phyloP scores from a whole-genome alignment of 768 basidiomycete genomes.

The Calocybe indica region DNA sequence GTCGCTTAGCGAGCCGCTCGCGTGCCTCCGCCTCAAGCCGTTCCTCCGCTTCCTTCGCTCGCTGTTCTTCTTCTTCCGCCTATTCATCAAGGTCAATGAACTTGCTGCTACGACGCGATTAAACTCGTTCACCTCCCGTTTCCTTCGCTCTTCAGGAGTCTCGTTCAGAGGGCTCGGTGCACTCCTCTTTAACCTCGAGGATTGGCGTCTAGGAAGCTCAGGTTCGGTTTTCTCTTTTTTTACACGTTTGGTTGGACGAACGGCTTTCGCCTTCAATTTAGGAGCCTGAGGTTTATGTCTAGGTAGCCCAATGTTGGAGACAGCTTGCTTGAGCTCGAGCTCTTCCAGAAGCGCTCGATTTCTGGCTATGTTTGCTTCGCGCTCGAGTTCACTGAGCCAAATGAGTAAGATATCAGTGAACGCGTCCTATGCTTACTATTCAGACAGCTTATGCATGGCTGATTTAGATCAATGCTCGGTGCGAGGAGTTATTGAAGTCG shows the following conservation, averaged over 20 bases:
- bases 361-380: constrained; percentile 76
- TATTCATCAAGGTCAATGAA: neutral
- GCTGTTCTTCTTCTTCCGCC: constrained; percentile 38
- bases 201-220: constrained; percentile 57
- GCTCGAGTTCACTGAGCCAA: constrained; percentile 51
- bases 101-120: no score
- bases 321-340: constrained; percentile 59
- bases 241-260: constrained; percentile 47
- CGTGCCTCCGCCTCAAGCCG: constrained; percentile 56
- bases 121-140: constrained; percentile 50
- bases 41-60: constrained; percentile 55
- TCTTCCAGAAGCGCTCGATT: constrained; percentile 72
- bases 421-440: constrained; percentile 36
- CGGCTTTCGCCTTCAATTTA: constrained; percentile 50
- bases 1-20: constrained; percentile 56
- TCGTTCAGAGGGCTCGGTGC: constrained; percentile 49
- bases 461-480: constrained; percentile 1
- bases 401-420: neutral
- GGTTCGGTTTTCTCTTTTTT: constrained; percentile 44
- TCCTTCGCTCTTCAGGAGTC: constrained; percentile 54
- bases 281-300: constrained; percentile 30
- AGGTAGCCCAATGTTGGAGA: constrained; percentile 38
- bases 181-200: constrained; percentile 50
- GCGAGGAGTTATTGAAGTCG: constrained; percentile 14
- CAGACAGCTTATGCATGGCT: constrained; percentile 37